Evolutionary conservation across 495 filamentous ascomycete genomes (phyloP).

Genomic region (Pseudoneurospora amorphoporcata): DNA sequence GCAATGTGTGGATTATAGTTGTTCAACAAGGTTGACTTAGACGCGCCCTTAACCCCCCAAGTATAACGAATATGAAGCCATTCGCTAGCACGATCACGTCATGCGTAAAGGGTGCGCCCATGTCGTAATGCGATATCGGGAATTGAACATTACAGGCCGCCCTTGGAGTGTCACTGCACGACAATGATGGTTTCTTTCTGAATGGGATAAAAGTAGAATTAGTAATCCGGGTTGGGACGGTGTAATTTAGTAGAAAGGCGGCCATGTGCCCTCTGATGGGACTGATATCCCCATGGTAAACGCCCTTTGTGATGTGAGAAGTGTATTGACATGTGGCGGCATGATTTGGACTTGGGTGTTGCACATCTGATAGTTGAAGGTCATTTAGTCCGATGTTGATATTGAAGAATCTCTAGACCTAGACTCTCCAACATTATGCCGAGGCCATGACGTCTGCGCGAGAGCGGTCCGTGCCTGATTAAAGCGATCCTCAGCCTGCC

Average conservation of each 20-base stretch:
- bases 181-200: background rate
- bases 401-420: background rate
- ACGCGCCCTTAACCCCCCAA: background rate
- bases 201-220: background rate
- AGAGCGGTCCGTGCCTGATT: background rate
- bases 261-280: background rate
- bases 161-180: background rate
- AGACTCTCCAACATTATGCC: background rate
- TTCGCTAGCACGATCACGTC: constrained; percentile 6
- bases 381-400: background rate
- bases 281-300: background rate
- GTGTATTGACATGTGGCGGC: background rate
- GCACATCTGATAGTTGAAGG: background rate
- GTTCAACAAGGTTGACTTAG: background rate
- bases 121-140: background rate
- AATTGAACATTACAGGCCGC: background rate
- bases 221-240: background rate
- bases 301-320: background rate
- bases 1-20: background rate
- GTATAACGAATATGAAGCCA: background rate
- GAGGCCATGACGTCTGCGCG: background rate
- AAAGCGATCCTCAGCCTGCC: background rate
- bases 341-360: background rate
- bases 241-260: background rate
- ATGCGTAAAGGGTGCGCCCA: constrained; percentile 1